Percentiles rank a stretch among this genome's conserved stretches.
Evolutionary conservation across 2,329 filamentous ascomycete genomes (phyloP).

Genomic region (Colletotrichum sp.): DNA sequence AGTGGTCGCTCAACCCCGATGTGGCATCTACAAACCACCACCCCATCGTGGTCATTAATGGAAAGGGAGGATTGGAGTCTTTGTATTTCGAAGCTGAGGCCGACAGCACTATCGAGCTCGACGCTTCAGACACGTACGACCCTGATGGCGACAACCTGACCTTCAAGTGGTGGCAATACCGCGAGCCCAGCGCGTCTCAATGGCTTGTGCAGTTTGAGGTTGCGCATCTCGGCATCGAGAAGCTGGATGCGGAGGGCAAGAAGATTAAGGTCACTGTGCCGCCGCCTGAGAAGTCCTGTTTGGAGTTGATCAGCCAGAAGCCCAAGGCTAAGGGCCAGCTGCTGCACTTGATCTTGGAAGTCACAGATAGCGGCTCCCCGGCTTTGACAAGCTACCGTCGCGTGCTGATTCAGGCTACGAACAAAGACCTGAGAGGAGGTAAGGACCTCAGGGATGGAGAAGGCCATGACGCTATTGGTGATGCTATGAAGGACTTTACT

Average conservation of each 20-base stretch:
- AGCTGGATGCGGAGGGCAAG: constrained; percentile 23
- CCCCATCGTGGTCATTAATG: constrained; percentile 48
- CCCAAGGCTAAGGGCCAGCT: constrained; percentile 37
- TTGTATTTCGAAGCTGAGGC: constrained; percentile 45
- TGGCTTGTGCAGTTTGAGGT: constrained; percentile 45
- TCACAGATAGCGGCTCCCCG: constrained; percentile 47
- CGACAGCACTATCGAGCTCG: constrained; percentile 41
- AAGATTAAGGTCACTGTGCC: constrained; percentile 15
- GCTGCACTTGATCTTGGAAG: constrained; percentile 55
- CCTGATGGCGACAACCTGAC: constrained; percentile 46
- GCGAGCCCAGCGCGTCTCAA: constrained; percentile 40
- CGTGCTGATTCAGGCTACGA: constrained; percentile 41
- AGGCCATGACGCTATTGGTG: neutral
- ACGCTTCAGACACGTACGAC: constrained; percentile 51
- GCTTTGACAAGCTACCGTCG: constrained; percentile 52
- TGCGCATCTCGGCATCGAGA: constrained; percentile 36
- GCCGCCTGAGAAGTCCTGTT: constrained; percentile 40
- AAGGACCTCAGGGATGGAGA: neutral
- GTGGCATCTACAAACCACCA: constrained; percentile 47
- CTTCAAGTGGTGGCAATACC: constrained; percentile 58
- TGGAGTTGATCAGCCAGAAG: constrained; percentile 2
- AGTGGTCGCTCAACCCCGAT: constrained; percentile 35
- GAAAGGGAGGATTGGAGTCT: constrained; percentile 39
- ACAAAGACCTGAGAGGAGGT: constrained; percentile 26
- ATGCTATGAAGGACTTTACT: constrained; percentile 12